Evolutionary conservation across 345 rosid genomes (phyloP).

Genomic region (Xanthoceras sorbifolium): DNA sequence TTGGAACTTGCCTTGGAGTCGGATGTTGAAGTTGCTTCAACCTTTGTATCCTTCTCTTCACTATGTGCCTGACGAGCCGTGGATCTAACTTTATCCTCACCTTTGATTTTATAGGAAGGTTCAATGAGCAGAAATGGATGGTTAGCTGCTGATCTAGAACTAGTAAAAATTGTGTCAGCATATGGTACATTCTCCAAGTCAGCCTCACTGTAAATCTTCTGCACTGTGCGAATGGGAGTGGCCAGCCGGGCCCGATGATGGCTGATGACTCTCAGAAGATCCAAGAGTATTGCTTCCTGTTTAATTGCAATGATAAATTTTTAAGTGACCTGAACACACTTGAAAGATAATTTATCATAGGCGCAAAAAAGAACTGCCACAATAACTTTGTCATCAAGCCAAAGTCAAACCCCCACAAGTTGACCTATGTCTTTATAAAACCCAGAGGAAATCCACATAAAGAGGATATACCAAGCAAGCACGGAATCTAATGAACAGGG

Average conservation of each 20-base stretch:
- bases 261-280: conserved; percentile 86
- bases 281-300: conserved; percentile 91
- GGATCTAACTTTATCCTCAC: conserved; percentile 58
- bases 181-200: conserved; percentile 71
- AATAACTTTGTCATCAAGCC: not conserved
- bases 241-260: conserved; percentile 92
- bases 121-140: conserved; percentile 71
- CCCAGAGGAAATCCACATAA: not conserved
- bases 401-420: not conserved
- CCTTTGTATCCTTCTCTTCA: conserved; percentile 56
- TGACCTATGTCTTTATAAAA: not conserved
- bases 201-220: conserved; percentile 66
- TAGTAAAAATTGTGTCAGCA: conserved; percentile 56
- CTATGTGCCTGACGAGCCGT: conserved; percentile 35
- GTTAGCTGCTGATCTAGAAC: conserved; percentile 50
- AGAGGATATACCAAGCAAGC: not conserved
- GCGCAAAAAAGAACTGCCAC: not conserved
- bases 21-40: conserved; percentile 38
- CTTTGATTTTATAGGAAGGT: conserved; percentile 69
- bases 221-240: conserved; percentile 90
- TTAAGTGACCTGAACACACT: not conserved
- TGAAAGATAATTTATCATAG: not conserved
- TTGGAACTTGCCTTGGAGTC: conserved; percentile 35
- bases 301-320: conserved; percentile 22
- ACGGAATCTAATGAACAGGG: not conserved